Conservation (phyloP, 768 basidiomycete species). For the Lentinula aciculospora region DNA sequence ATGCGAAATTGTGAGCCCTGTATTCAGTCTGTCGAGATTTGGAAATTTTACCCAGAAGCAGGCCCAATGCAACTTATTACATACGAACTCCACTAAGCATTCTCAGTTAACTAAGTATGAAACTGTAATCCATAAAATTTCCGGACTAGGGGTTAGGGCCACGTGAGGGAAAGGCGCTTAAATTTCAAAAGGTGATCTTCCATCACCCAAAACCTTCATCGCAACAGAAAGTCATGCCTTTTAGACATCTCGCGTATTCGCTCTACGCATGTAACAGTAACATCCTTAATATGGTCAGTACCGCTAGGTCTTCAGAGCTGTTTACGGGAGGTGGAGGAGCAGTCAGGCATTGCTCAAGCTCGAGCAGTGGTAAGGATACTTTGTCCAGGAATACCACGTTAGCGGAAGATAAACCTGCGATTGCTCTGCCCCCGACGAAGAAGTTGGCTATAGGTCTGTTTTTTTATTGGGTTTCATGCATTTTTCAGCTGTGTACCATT, state of each 20-base stretch:
- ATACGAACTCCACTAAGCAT: no score
- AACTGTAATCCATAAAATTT: no score
- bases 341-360: conserved; percentile 1
- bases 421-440: conserved; percentile 3
- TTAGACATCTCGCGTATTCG: neutral
- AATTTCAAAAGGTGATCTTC: neutral
- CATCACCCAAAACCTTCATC: no score
- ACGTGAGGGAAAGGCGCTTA: no score
- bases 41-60: no score
- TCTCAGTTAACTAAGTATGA: no score
- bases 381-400: neutral
- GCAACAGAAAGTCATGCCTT: neutral
- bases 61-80: no score
- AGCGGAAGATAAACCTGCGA: neutral
- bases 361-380: neutral
- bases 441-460: neutral
- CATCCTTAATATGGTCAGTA: neutral
- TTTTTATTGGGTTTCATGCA: neutral
- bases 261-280: conserved; percentile 1
- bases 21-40: no score
- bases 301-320: neutral
- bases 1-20: no score
- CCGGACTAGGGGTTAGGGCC: no score
- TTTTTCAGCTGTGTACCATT: no score
- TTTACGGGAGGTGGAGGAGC: neutral